Evolutionary conservation across 257 asterid species (phyloP).

Genomic region (Avicennia marina): DNA sequence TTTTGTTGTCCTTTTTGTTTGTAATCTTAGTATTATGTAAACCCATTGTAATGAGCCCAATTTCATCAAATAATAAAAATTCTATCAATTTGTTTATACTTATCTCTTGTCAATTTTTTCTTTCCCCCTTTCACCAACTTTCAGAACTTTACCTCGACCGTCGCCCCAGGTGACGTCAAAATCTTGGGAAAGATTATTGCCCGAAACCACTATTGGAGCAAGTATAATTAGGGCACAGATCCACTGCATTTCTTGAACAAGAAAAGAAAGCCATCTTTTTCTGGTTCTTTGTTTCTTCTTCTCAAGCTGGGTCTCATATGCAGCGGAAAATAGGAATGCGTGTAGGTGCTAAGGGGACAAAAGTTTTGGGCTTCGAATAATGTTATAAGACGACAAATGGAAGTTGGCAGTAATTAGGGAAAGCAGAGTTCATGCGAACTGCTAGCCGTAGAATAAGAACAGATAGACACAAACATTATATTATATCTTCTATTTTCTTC

Average conservation of each 20-base stretch:
- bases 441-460: constrained; percentile 24
- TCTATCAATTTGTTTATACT: too few species aligned
- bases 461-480: constrained; percentile 22
- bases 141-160: constrained; percentile 38
- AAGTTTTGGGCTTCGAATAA: constrained; percentile 12
- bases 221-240: background rate
- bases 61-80: too few species aligned
- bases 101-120: too few species aligned
- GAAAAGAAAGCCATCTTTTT: constrained; percentile 23
- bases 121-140: too few species aligned
- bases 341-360: background rate
- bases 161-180: constrained; percentile 51
- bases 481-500: too few species aligned
- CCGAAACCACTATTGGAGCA: constrained; percentile 11
- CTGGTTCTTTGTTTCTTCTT: background rate
- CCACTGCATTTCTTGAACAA: background rate
- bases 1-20: too few species aligned
- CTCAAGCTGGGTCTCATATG: too few species aligned
- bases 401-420: background rate
- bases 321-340: too few species aligned
- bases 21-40: too few species aligned
- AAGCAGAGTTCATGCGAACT: constrained; percentile 27
- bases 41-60: too few species aligned
- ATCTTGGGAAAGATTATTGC: constrained; percentile 29
- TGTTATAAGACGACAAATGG: constrained; percentile 27